Conservation (phyloP, 345 rosid genomes). For the Euphorbia tirucalli region DNA sequence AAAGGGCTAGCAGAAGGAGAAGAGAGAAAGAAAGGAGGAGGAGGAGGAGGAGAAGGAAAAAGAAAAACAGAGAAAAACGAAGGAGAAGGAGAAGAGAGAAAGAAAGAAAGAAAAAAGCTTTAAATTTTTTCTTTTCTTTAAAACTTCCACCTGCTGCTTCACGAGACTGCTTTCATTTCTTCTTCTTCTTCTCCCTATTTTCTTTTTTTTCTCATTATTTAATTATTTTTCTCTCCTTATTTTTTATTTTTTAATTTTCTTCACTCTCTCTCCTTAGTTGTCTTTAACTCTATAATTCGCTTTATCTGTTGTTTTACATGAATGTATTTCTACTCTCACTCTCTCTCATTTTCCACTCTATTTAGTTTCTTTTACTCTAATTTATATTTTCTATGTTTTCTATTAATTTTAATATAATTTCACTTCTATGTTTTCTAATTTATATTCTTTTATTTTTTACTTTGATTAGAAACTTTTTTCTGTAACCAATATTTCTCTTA, state of each 20-base stretch:
- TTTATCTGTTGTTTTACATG: not conserved
- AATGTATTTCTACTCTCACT: not conserved
- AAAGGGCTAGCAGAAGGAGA: not conserved
- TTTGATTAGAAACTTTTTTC: no score
- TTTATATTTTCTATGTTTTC: no score
- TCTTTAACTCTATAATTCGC: not conserved
- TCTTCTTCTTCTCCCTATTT: not conserved
- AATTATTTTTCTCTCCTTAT: not conserved
- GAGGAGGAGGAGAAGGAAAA: no score
- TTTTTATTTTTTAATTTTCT: not conserved
- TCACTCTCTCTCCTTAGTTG: not conserved
- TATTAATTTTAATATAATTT: no score
- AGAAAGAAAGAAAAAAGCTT: constrained; percentile 17
- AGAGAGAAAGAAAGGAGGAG: not conserved
- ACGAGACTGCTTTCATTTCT: constrained; percentile 35
- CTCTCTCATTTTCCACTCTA: not conserved
- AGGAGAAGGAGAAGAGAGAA: not conserved
- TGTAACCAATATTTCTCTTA: no score
- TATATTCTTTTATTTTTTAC: not conserved
- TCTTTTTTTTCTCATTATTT: not conserved
- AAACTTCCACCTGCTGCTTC: constrained; percentile 34
- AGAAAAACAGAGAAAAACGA: not conserved
- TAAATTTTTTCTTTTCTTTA: not conserved
- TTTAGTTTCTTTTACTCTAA: not conserved
- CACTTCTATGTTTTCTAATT: no score